Evolutionary conservation across 2,329 filamentous ascomycete genomes (phyloP).

Genomic region (Fusarium phyllophilum): DNA sequence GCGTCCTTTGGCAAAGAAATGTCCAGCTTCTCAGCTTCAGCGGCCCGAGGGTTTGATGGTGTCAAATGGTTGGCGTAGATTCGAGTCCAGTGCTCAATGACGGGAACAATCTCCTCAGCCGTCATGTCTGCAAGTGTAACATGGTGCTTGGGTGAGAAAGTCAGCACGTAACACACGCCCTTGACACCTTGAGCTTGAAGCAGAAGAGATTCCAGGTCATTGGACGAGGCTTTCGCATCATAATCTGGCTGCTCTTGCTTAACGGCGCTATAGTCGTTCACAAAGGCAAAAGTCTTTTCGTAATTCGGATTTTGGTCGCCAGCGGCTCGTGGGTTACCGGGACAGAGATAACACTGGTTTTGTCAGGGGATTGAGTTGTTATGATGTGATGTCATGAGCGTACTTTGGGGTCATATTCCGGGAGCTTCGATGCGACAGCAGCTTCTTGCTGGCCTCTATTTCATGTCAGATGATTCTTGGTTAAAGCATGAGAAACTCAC

Average conservation of each 20-base stretch:
- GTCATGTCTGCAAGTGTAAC: constrained; percentile 92
- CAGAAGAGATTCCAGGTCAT: constrained; percentile 77
- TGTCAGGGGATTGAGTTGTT: constrained; percentile 11
- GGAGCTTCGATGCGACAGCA: constrained; percentile 73
- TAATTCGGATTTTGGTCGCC: constrained; percentile 90
- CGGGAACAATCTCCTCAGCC: constrained; percentile 78
- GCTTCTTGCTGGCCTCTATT: constrained; percentile 80
- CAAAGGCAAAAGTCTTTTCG: constrained; percentile 87
- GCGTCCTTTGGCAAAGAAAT: constrained; percentile 52
- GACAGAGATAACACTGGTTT: constrained; percentile 88
- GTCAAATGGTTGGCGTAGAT: constrained; percentile 88
- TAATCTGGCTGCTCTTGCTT: constrained; percentile 93
- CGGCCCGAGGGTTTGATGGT: constrained; percentile 70
- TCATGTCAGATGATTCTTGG: constrained; percentile 5
- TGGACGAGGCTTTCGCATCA: constrained; percentile 52
- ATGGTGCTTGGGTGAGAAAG: constrained; percentile 91
- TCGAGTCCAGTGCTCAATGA: constrained; percentile 90
- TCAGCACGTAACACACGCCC: constrained; percentile 96
- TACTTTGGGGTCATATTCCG: constrained; percentile 82
- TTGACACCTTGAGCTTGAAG: constrained; percentile 87
- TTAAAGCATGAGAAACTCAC: constrained; percentile 63
- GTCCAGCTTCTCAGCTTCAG: constrained; percentile 52
- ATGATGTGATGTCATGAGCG: constrained; percentile 34
- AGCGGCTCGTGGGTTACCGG: constrained; percentile 87
- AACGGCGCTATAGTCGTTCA: constrained; percentile 97